These are phyloP conservation scores for Apium graveolens DNA, from an alignment of 129 eudicot genomes.

Conservation along the genomic window DNA sequence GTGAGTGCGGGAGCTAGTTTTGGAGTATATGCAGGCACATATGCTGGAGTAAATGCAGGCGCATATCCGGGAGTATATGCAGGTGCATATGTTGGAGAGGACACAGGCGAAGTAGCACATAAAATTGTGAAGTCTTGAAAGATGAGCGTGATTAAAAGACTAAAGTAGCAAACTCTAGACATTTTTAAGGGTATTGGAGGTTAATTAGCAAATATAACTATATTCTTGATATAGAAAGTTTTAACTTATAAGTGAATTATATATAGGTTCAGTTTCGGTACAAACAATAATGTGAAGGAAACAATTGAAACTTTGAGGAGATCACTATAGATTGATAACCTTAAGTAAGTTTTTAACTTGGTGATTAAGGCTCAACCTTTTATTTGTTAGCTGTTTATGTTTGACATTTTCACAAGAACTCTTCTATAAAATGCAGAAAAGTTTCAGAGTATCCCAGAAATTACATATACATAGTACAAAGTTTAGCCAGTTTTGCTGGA, in stretches of 20 bases:
- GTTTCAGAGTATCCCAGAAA: not conserved
- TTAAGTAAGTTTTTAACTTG: not conserved
- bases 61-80: not conserved
- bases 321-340: not conserved
- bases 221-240: not conserved
- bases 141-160: not conserved
- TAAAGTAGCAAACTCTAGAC: not conserved
- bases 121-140: not conserved
- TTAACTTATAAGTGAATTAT: not conserved
- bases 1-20: not conserved
- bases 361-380: not conserved
- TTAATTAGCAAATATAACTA: not conserved
- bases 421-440: not conserved
- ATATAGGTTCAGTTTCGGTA: not conserved
- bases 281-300: not conserved
- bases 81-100: not conserved
- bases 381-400: not conserved
- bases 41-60: not conserved
- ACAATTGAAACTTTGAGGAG: not conserved
- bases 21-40: conserved; percentile 12
- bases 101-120: not conserved
- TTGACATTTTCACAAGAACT: not conserved
- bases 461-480: not conserved
- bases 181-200: not conserved
- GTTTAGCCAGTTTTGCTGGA: not conserved